Conservation (phyloP, 768 basidiomycete genomes). For the Tylopilus vinaceipallidus region DNA sequence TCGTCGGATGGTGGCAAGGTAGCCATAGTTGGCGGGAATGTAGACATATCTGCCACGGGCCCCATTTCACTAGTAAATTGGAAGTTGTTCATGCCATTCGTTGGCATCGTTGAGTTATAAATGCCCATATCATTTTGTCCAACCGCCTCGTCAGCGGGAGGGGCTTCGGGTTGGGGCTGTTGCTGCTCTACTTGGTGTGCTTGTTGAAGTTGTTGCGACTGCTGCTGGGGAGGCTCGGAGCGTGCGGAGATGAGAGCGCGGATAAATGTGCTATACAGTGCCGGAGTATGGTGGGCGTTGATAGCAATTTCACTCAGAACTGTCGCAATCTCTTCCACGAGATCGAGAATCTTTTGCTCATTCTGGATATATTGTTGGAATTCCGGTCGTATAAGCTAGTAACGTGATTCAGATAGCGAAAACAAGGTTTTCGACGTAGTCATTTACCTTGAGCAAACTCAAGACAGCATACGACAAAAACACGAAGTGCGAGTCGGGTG, state of each 20-base stretch:
- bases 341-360: slow-evolving; percentile 64
- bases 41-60: slow-evolving; percentile 75
- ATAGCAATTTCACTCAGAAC: slow-evolving; percentile 75
- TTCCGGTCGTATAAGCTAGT: slow-evolving; percentile 77
- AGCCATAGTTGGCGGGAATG: slow-evolving; percentile 88
- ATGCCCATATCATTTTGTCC: slow-evolving; percentile 30
- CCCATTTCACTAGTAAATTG: slow-evolving; percentile 84
- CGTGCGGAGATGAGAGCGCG: slow-evolving; percentile 68
- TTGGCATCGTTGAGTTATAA: slow-evolving; percentile 22
- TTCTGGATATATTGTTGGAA: slow-evolving; percentile 75
- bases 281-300: slow-evolving; percentile 82
- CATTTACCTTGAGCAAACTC: slow-evolving; percentile 81
- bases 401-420: slow-evolving; percentile 13
- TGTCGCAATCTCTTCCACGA: slow-evolving; percentile 81
- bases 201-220: slow-evolving; percentile 15
- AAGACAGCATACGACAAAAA: slow-evolving; percentile 91
- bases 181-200: slow-evolving; percentile 13
- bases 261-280: slow-evolving; percentile 82
- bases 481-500: slow-evolving; percentile 90
- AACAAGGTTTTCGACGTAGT: neutral
- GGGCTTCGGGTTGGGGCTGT: slow-evolving; percentile 19
- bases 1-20: slow-evolving; percentile 42
- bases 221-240: slow-evolving; percentile 31
- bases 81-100: slow-evolving; percentile 46
- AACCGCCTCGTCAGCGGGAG: slow-evolving; percentile 17